phyloP scores from a whole-genome alignment of 306 rosid genomes.

The Acacia crassicarpa region DNA sequence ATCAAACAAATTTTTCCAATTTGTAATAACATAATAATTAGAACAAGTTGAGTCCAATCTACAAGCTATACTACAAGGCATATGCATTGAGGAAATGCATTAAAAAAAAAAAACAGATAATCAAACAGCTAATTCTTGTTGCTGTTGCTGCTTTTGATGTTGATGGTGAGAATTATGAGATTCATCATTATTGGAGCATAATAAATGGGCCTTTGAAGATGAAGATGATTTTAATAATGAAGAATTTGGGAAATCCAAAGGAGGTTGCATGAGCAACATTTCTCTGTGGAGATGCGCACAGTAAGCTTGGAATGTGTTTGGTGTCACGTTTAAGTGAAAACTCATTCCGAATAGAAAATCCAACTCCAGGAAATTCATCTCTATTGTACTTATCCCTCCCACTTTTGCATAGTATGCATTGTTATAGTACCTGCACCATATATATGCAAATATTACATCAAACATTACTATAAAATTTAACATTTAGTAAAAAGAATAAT shows the following conservation, averaged over 20 bases:
- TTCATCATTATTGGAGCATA: conserved; percentile 78
- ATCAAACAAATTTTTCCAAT: conserved; percentile 31
- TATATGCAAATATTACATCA: not conserved
- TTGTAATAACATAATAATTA: conserved; percentile 10
- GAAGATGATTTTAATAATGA: conserved; percentile 36
- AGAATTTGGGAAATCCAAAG: conserved; percentile 47
- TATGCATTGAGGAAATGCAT: conserved; percentile 31
- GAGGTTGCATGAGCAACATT: conserved; percentile 71
- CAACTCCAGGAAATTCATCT: conserved; percentile 93
- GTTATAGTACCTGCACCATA: conserved; percentile 72
- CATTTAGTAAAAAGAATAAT: not conserved
- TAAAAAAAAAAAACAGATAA: not conserved
- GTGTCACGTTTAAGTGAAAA: conserved; percentile 80
- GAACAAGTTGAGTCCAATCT: conserved; percentile 37
- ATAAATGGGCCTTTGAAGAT: conserved; percentile 52
- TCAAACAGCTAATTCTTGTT: conserved; percentile 73
- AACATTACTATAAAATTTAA: not conserved
- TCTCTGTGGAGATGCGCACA: conserved; percentile 72
- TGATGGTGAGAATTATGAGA: conserved; percentile 46
- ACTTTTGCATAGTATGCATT: conserved; percentile 98
- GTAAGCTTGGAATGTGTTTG: conserved; percentile 71
- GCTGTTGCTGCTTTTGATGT: conserved; percentile 54
- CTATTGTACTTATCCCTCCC: conserved; percentile 89
- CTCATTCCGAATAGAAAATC: conserved; percentile 92
- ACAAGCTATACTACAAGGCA: conserved; percentile 28